A percentile compares a stretch with the other conserved stretches of the same genome.
These are phyloP conservation scores for Torulaspora pretoriensis DNA, from an alignment of 1,139 yeast genomes.

Conservation along the genomic window DNA sequence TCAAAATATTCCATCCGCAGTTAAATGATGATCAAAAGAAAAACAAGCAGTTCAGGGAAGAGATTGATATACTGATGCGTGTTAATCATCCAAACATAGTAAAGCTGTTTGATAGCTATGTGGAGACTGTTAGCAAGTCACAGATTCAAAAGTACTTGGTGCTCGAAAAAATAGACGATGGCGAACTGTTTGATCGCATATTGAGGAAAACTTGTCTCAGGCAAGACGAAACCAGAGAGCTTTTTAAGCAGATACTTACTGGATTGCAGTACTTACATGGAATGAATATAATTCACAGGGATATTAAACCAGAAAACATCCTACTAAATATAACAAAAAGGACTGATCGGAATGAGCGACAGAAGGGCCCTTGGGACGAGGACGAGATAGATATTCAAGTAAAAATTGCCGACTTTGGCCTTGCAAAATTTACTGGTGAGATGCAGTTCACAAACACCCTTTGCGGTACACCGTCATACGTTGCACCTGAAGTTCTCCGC, in stretches of 20 bases:
- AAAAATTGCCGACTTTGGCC: constrained; percentile 77
- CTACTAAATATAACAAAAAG: constrained; percentile 55
- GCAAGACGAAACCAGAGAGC: constrained; percentile 57
- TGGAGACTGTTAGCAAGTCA: constrained; percentile 58
- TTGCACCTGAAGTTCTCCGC: constrained; percentile 69
- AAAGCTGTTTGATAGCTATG: constrained; percentile 57
- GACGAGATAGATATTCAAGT: constrained; percentile 60
- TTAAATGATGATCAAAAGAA: constrained; percentile 47
- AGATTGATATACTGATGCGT: constrained; percentile 60
- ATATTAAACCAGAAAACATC: constrained; percentile 75
- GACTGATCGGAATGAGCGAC: constrained; percentile 38
- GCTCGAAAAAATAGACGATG: constrained; percentile 67
- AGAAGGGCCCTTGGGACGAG: constrained; percentile 70
- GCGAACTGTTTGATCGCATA: constrained; percentile 69
- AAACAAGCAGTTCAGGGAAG: constrained; percentile 55
- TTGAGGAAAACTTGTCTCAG: constrained; percentile 56
- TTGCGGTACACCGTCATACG: constrained; percentile 83
- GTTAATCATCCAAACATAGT: constrained; percentile 70
- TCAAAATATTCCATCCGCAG: constrained; percentile 72
- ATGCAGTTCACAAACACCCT: constrained; percentile 68
- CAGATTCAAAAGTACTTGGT: constrained; percentile 62
- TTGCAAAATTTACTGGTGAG: constrained; percentile 78
- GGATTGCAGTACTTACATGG: constrained; percentile 63
- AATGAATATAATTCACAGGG: constrained; percentile 66
- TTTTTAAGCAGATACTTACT: constrained; percentile 56